Percentiles rank a stretch among this genome's conserved stretches.
Evolutionary conservation across 495 filamentous ascomycete genomes (phyloP).

Genomic region (Tuber brumale): DNA sequence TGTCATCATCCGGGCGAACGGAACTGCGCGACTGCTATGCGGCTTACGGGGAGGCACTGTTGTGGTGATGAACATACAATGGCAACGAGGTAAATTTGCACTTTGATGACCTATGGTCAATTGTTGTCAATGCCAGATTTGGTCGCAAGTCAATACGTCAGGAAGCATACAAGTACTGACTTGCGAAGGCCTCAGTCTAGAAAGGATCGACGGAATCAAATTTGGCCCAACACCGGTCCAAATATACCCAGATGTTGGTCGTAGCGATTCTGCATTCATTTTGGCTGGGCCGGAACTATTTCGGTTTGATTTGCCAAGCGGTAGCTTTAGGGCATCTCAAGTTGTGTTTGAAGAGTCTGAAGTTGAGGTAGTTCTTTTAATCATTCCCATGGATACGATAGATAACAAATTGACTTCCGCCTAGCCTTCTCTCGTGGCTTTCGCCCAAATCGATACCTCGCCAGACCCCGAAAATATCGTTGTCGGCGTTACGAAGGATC

Average conservation of each 20-base stretch:
- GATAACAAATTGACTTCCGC: conserved; percentile 4
- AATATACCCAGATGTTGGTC: conserved; percentile 30
- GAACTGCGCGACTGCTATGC: conserved; percentile 31
- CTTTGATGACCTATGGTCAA: conserved; percentile 40
- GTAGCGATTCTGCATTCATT: conserved; percentile 37
- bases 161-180: conserved; percentile 3
- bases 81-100: conserved; percentile 25
- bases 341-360: conserved; percentile 39
- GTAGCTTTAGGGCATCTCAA: conserved; percentile 34
- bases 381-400: not conserved
- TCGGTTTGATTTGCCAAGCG: conserved; percentile 39
- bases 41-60: conserved; percentile 39
- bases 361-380: conserved; percentile 25
- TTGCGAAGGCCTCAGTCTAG: conserved; percentile 43
- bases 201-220: conserved; percentile 54
- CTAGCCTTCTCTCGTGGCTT: conserved; percentile 38
- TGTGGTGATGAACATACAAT: conserved; percentile 28
- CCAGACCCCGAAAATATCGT: conserved; percentile 36
- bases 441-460: conserved; percentile 36
- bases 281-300: conserved; percentile 41
- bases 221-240: conserved; percentile 41
- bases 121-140: not conserved
- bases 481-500: conserved; percentile 38
- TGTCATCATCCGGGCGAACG: conserved; percentile 26
- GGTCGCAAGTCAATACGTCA: conserved; percentile 4